Base-by-base conservation (phyloP, 2,329 filamentous ascomycete species). In the Apiospora malaysiana region DNA sequence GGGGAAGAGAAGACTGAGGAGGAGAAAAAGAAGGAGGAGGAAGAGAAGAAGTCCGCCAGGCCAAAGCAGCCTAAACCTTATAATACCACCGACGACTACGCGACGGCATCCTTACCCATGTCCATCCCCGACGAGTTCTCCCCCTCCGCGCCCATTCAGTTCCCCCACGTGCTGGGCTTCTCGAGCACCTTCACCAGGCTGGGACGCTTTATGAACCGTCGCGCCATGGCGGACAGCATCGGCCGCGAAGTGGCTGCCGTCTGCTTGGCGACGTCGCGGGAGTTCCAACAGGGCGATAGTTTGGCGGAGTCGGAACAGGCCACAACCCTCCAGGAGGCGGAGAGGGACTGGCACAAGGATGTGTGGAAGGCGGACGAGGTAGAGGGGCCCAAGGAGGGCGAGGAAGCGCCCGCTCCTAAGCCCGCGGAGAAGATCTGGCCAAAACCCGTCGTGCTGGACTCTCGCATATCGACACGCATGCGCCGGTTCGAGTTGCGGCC, bases 121-220 rank as follows among this genome's bases (percentile, higher is more conserved):
- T 85, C 87, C 63, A 88, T 92, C 59, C 95, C 95, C 4, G 78
- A 85, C 73, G 88, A 91, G 71, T 90, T 99, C 77, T 89, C 91
- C 47, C 94, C 94, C 59, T 91, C 92, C 7, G 85, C 88, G 32
- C 87, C 92, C 18, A 87, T 99, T 72, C 85, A 89, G 56, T 93
- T 97, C 81, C 95, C 95, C 0, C 95, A 98, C 80, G 88, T 98
- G 71, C 91, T 99, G 42, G 96, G 96, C 72, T 97, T 99, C 85
- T 85, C 93, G 73, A 95, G 96, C 83, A 98, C 95, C 2, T 93
- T 94, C 0, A 92, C 91, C 74, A 92, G 96, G 72, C 86, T 98
- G 72, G 93, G 92, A 78, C 93, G 96, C 74, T 99, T 95, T 87
- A 86, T 99, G 72, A 97, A 92, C 80, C 91, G 92, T 72, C 92